A percentile compares a stretch with the other conserved stretches of the same genome.
phyloP scores from a whole-genome alignment of 306 rosid species.

The Quercus mongolica region DNA sequence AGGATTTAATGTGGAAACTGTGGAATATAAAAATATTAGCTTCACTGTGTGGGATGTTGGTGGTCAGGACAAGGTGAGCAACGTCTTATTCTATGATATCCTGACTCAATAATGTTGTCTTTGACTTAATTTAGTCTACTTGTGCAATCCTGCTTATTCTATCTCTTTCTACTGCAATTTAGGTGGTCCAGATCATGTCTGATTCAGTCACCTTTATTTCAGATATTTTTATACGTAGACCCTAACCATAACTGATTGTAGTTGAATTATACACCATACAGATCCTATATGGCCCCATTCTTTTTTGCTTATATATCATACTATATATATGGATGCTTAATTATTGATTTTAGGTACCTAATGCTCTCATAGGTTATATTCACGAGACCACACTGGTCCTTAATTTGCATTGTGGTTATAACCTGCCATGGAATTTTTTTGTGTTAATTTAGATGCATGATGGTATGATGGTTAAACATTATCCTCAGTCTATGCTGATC shows the following conservation, averaged over 20 bases:
- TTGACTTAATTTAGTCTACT: neutral
- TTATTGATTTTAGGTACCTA: neutral
- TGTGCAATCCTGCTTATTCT: neutral
- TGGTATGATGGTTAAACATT: no score
- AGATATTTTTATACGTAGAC: no score
- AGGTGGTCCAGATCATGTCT: neutral
- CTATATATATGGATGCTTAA: neutral
- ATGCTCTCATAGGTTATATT: neutral
- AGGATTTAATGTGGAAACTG: slow-evolving; percentile 59
- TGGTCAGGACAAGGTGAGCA: slow-evolving; percentile 49
- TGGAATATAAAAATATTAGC: slow-evolving; percentile 56
- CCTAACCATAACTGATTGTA: neutral
- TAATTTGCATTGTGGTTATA: neutral
- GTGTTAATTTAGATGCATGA: no score
- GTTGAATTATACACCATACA: neutral
- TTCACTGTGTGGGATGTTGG: slow-evolving; percentile 64
- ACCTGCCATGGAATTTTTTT: no score
- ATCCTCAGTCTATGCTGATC: no score
- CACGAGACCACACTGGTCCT: neutral
- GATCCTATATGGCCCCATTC: neutral
- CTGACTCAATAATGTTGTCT: neutral
- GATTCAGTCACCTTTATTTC: neutral
- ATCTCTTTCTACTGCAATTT: neutral
- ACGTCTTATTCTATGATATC: slow-evolving; percentile 2
- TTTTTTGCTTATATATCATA: no score